phyloP scores from a whole-genome alignment of 2,329 filamentous ascomycete species.

The Camptophora hylomeconis region DNA sequence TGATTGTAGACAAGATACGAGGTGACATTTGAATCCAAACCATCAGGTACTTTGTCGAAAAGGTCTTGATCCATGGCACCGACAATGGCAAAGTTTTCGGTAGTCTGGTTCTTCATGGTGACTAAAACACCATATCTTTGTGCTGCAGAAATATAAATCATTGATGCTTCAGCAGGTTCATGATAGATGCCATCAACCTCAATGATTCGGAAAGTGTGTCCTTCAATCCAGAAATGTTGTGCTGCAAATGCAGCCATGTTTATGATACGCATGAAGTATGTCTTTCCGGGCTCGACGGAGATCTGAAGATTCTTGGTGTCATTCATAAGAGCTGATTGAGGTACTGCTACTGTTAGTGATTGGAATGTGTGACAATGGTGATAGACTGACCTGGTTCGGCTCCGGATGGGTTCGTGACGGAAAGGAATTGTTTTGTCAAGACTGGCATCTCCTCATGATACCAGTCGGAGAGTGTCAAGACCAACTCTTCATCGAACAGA shows the following conservation, averaged over 20 bases:
- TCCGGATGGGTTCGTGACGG: constrained; percentile 36
- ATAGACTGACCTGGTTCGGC: constrained; percentile 40
- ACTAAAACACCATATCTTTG: constrained; percentile 46
- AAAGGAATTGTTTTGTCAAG: constrained; percentile 36
- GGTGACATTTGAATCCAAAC: constrained; percentile 49
- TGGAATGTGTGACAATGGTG: not conserved
- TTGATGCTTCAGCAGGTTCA: constrained; percentile 44
- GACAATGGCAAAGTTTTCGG: constrained; percentile 54
- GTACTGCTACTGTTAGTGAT: constrained; percentile 29
- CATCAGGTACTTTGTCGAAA: constrained; percentile 55
- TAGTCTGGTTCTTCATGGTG: constrained; percentile 49
- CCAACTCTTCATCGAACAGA: constrained; percentile 49
- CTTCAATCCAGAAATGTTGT: constrained; percentile 36
- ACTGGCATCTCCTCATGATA: constrained; percentile 48
- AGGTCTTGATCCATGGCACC: constrained; percentile 57
- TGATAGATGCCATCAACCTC: constrained; percentile 63
- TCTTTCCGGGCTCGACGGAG: constrained; percentile 51
- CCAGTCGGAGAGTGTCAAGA: constrained; percentile 57
- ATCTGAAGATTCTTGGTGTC: constrained; percentile 51
- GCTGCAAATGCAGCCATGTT: constrained; percentile 58
- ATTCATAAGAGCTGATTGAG: constrained; percentile 57
- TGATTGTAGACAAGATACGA: constrained; percentile 44
- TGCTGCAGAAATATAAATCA: constrained; percentile 54
- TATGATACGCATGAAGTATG: constrained; percentile 59
- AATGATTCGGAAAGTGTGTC: constrained; percentile 51